Evolutionary conservation across 2,329 filamentous ascomycete species (phyloP).

Genomic region (Botrytis medusae): DNA sequence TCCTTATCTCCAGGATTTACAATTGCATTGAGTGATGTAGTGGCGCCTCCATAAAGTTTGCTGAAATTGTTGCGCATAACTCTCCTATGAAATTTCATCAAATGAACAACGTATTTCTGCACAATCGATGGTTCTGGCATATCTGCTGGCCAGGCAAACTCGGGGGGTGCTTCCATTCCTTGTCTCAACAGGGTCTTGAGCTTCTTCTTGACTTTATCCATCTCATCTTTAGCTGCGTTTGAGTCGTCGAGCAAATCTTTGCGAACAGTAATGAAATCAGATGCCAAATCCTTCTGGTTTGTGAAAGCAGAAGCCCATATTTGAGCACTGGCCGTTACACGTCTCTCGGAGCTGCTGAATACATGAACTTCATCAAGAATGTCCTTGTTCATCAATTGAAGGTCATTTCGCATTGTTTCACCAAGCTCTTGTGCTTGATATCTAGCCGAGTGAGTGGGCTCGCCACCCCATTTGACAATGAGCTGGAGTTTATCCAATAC

Average conservation of each 20-base stretch:
- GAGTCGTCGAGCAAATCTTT: slow-evolving; percentile 97
- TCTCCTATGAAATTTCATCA: slow-evolving; percentile 95
- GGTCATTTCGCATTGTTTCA: slow-evolving; percentile 92
- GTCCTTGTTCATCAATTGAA: slow-evolving; percentile 88
- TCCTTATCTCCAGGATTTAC: slow-evolving; percentile 49
- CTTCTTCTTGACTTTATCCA: slow-evolving; percentile 99
- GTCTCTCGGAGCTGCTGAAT: slow-evolving; percentile 91
- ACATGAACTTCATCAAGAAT: slow-evolving; percentile 90
- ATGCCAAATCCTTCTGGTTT: slow-evolving; percentile 78
- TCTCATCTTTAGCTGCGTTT: slow-evolving; percentile 97
- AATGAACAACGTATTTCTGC: slow-evolving; percentile 83
- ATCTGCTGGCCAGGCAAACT: slow-evolving; percentile 97
- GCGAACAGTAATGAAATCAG: slow-evolving; percentile 84
- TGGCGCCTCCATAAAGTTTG: slow-evolving; percentile 68
- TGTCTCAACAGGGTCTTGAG: slow-evolving; percentile 88
- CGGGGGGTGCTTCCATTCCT: slow-evolving; percentile 87
- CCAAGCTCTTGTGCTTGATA: slow-evolving; percentile 96
- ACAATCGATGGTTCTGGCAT: slow-evolving; percentile 94
- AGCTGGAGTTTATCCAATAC: slow-evolving; percentile 94
- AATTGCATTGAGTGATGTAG: slow-evolving; percentile 60
- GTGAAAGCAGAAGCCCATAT: slow-evolving; percentile 93
- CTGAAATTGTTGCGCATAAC: slow-evolving; percentile 95
- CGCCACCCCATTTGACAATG: slow-evolving; percentile 98
- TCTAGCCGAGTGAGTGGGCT: slow-evolving; percentile 93
- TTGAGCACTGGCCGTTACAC: slow-evolving; percentile 93